Evolutionary conservation across 208 protist genomes (phyloP).

Genomic region (Leishmania turanica): DNA sequence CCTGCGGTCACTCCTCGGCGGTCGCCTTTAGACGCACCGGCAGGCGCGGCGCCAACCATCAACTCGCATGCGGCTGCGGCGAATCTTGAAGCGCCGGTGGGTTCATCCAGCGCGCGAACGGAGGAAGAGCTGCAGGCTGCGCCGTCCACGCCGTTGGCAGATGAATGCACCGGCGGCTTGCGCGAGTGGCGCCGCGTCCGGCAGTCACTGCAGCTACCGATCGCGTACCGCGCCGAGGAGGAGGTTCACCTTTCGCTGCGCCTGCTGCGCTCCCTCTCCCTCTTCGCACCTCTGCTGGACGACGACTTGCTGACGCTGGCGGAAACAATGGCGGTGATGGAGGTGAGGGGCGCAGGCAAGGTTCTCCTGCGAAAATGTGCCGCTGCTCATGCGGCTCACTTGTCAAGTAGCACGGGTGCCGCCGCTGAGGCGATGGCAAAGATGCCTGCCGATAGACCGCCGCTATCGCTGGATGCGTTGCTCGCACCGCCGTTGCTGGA

Average conservation of each 20-base stretch:
- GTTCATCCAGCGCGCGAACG: too few species aligned
- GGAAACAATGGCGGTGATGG: conserved; percentile 50
- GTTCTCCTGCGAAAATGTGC: conserved; percentile 31
- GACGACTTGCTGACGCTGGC: conserved; percentile 62
- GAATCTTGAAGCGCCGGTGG: neutral
- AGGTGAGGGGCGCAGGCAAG: conserved; percentile 14
- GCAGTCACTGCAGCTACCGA: conserved; percentile 54
- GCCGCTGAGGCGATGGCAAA: neutral
- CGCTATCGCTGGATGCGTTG: neutral
- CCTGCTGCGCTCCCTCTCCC: conserved; percentile 48
- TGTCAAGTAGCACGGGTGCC: neutral
- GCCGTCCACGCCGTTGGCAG: neutral
- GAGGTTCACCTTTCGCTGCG: conserved; percentile 45
- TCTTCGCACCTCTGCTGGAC: conserved; percentile 45
- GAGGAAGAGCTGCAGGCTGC: neutral
- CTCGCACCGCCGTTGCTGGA: neutral
- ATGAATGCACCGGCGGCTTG: neutral
- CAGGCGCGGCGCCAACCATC: neutral
- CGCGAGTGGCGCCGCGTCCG: conserved; percentile 49
- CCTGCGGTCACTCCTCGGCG: neutral
- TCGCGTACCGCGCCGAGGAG: conserved; percentile 58
- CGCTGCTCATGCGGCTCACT: neutral
- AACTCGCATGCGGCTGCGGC: neutral
- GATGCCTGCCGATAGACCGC: neutral
- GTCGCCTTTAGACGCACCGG: neutral